phyloP scores from a whole-genome alignment of 2,329 filamentous ascomycete genomes.

The Pseudogymnoascus sp. region DNA sequence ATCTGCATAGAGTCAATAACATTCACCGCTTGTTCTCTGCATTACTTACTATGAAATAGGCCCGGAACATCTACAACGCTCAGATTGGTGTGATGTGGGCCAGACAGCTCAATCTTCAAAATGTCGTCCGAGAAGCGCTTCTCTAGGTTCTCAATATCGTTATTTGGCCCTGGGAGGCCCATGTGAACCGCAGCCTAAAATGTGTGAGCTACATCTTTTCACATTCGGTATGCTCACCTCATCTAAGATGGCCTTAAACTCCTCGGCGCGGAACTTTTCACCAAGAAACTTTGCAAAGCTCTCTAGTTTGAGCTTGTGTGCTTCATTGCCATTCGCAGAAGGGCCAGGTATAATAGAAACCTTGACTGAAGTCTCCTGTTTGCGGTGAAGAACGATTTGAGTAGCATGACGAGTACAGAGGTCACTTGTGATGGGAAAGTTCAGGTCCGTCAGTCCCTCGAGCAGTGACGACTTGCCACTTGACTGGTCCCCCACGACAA shows the following conservation, averaged over 20 bases:
- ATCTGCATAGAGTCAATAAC: neutral
- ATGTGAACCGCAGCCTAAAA: neutral
- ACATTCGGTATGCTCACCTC: neutral
- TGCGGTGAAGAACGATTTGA: constrained; percentile 31
- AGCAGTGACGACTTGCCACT: constrained; percentile 30
- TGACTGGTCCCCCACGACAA: constrained; percentile 33
- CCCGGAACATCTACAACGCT: constrained; percentile 52
- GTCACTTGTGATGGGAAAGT: constrained; percentile 31
- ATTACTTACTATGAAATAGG: constrained; percentile 35
- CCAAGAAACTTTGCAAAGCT: neutral
- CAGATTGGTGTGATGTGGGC: constrained; percentile 38
- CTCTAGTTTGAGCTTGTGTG: neutral
- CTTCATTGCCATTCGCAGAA: neutral
- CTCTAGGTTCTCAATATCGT: neutral
- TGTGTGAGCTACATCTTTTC: neutral
- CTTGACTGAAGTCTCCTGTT: neutral
- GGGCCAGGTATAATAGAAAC: constrained; percentile 10
- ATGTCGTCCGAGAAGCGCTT: constrained; percentile 13
- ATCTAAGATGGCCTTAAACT: neutral
- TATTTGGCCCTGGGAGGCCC: neutral
- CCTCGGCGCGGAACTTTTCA: neutral
- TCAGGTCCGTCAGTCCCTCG: constrained; percentile 29
- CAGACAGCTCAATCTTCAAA: constrained; percentile 13
- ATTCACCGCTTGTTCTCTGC: neutral
- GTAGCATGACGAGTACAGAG: constrained; percentile 37